Evolutionary conservation across 225 moss, liverwort and hornwort species (phyloP), one percentile per base, ranked within the genome.

Genomic region (Thuidium tamariscinum): DNA sequence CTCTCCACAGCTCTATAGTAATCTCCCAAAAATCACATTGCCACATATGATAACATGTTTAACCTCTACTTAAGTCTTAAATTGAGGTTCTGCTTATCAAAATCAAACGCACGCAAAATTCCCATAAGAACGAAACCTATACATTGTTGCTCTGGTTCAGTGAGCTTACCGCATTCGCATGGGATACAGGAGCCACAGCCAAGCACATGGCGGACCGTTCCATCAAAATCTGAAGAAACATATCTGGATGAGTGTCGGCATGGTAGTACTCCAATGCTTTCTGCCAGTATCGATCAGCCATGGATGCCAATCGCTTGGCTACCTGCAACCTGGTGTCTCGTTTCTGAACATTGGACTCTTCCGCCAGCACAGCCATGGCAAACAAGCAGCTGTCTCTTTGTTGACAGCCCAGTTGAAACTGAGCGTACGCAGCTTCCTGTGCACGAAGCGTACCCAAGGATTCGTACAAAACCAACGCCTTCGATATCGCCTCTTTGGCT

Each of bases 351-450:
- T 89, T 93, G 29, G 84, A 64, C 36, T 93, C 93, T 81, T 94
- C 95, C 44, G 85, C 91, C 83, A 94, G 93, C 79, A 82, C 90
- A 46, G 93, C 86, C 85, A 93, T 56, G 15, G 90, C 85, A 70
- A 89, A 91, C 56, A 94, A 83, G 85, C 92, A 97, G 66, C 93
- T 91, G 79, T 99, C 95, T 71, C 96, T 90, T 79, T 99, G 97
- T 87, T 96, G 97, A 79, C 96, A 96, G 56, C 96, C 99, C 54
- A 97, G 89, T 79, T 99, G 99, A 76, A 94, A 97, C 86, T 97
- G 96, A 19, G 99, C 95, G 89, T 94, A 99, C 3, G 99, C 97
- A 86, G 96, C 96, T 92, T 99, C 97, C 82, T 97, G 97, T 3
- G 92, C 94, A 85, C 95, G 95, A 76, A 93, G 93, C 64, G 89